Conservation (phyloP, 2,329 filamentous ascomycete genomes). For the Clarireedia sp. region DNA sequence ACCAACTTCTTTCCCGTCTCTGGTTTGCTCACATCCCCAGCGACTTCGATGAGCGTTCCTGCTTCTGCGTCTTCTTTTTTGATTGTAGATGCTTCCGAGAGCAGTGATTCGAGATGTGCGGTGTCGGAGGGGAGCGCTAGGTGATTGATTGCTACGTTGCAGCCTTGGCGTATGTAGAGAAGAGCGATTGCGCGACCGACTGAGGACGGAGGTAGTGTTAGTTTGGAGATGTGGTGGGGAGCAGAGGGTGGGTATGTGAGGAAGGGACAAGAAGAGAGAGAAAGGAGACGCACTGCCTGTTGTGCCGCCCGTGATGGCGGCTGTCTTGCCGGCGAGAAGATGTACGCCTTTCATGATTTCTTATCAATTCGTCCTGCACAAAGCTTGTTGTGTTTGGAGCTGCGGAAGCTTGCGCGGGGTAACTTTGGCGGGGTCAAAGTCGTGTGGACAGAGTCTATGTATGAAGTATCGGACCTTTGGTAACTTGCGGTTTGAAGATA, state of each 20-base stretch:
- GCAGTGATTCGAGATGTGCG: conserved; percentile 44
- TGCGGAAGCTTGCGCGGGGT: too few relatives aligned
- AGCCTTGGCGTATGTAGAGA: conserved; percentile 69
- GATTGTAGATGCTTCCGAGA: conserved; percentile 44
- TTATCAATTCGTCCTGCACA: not conserved
- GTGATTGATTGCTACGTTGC: conserved; percentile 74
- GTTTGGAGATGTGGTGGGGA: conserved; percentile 30
- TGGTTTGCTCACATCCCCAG: conserved; percentile 70
- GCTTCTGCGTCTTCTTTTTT: conserved; percentile 36
- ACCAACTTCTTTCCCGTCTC: conserved; percentile 65
- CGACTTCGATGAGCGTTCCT: conserved; percentile 54
- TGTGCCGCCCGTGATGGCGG: conserved; percentile 10
- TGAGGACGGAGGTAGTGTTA: not conserved
- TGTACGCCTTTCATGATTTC: not conserved
- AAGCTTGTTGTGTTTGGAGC: not conserved
- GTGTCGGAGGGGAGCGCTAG: conserved; percentile 50
- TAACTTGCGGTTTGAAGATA: too few relatives aligned
- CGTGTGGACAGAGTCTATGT: too few relatives aligned
- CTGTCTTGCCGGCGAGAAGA: conserved; percentile 6
- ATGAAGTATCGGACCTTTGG: too few relatives aligned
- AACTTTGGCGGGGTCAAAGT: too few relatives aligned
- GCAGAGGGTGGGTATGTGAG: conserved; percentile 41
- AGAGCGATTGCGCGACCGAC: conserved; percentile 82
- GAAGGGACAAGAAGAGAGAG: not conserved
- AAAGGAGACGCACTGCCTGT: conserved; percentile 5